Percentiles rank a stretch among this genome's conserved stretches.
Conservation (phyloP, 192 early-diverging fungal genomes). For the Phlyctochytrium bullatum region DNA sequence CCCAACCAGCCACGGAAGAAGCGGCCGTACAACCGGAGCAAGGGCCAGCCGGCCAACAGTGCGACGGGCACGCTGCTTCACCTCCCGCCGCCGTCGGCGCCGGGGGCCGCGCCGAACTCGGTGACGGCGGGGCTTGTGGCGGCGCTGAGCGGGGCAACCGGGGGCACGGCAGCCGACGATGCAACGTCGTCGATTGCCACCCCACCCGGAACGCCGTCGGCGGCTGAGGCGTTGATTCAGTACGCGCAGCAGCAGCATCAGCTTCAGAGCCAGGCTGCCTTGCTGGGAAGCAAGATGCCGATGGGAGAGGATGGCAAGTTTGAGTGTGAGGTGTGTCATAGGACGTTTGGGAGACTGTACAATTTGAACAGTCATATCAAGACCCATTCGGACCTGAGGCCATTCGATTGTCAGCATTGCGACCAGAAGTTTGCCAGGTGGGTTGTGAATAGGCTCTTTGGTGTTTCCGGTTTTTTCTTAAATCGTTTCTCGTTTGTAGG, state of each 20-base stretch:
- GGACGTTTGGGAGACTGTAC: conserved; percentile 57
- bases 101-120: neutral
- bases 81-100: neutral
- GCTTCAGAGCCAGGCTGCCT: neutral
- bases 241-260: neutral
- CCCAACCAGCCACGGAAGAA: neutral
- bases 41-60: too few species aligned
- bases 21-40: neutral
- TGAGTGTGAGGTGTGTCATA: conserved; percentile 30
- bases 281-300: neutral
- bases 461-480: neutral
- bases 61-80: neutral
- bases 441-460: neutral
- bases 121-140: neutral
- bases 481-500: conserved; percentile 1
- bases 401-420: conserved; percentile 20
- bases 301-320: conserved; percentile 5
- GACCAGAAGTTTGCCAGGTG: conserved; percentile 17
- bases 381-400: conserved; percentile 41
- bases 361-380: conserved; percentile 64
- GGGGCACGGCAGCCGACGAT: neutral
- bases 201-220: neutral
- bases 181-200: neutral
- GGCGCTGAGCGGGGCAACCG: neutral
- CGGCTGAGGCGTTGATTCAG: neutral